phyloP scores from a whole-genome alignment of 2,329 filamentous ascomycete species.

The Trichoderma guizhouense region DNA sequence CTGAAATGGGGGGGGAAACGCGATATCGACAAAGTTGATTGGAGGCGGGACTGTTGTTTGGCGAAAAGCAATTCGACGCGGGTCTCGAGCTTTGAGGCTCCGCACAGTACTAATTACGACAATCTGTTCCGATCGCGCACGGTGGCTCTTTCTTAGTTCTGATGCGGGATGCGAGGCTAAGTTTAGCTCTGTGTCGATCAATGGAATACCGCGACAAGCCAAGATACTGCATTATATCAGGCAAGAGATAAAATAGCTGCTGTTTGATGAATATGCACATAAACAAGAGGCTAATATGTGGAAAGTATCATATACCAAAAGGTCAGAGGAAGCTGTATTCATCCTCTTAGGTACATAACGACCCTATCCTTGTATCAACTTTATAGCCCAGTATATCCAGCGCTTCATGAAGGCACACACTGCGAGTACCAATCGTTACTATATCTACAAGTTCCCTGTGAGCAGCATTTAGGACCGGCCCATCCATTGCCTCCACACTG shows the following conservation, averaged over 20 bases:
- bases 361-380: background rate
- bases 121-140: background rate
- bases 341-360: background rate
- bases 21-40: background rate
- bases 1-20: background rate
- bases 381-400: background rate
- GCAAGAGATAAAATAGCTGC: background rate
- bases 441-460: background rate
- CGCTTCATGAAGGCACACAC: background rate
- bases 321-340: background rate
- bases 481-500: background rate
- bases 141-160: background rate
- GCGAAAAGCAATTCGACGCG: background rate
- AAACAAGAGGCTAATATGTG: background rate
- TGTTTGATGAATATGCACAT: background rate
- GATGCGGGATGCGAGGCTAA: background rate
- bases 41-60: conserved; percentile 7
- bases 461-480: background rate
- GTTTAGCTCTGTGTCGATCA: background rate
- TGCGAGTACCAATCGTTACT: background rate
- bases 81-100: background rate
- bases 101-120: background rate
- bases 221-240: background rate
- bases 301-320: background rate
- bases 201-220: background rate